Conservation (phyloP, 2,329 filamentous ascomycete species). For the Ophiostoma triangulosporum region DNA sequence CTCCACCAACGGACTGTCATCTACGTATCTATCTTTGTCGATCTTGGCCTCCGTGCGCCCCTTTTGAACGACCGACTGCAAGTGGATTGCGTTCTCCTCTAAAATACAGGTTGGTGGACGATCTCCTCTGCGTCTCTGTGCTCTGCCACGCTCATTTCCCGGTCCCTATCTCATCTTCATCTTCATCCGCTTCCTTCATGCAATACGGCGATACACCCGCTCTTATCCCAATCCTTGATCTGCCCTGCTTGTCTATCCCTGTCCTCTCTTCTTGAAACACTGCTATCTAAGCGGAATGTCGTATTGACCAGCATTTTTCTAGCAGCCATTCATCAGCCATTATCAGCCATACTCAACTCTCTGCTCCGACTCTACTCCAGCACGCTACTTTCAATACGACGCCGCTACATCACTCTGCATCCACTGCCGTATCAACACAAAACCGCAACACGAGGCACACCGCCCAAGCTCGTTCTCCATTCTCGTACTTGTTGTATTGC, state of each 20-base stretch:
- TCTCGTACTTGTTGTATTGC: background rate
- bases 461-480: background rate
- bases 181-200: background rate
- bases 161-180: background rate
- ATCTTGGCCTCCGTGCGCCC: background rate
- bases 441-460: background rate
- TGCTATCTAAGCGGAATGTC: slow-evolving; percentile 5
- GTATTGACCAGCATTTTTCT: slow-evolving; percentile 7
- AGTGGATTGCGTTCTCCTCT: background rate
- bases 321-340: background rate
- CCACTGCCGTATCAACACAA: background rate
- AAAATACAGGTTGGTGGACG: background rate
- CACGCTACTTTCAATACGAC: background rate
- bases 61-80: background rate
- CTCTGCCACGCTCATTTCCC: background rate
- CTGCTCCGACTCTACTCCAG: too few species aligned
- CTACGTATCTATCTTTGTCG: background rate
- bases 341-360: background rate
- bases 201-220: too few species aligned
- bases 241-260: background rate
- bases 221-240: background rate
- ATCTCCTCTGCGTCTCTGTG: background rate
- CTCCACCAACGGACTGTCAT: background rate
- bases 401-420: background rate
- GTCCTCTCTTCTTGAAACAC: slow-evolving; percentile 6